Evolutionary conservation across 176 grass and related monocot genomes (phyloP).

Genomic region (Oryza coarctata): DNA sequence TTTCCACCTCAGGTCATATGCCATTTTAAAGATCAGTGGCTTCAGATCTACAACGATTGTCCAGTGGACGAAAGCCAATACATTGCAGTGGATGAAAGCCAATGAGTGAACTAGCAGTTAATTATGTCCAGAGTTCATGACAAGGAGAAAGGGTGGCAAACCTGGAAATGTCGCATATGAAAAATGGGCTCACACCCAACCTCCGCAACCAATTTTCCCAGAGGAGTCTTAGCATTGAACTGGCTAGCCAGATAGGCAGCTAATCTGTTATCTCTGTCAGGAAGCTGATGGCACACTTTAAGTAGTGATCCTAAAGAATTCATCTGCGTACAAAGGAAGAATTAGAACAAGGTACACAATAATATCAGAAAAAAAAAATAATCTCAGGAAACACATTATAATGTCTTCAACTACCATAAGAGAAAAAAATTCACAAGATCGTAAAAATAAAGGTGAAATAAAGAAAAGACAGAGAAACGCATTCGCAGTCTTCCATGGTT

Average conservation of each 20-base stretch:
- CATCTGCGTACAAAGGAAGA: conserved; percentile 62
- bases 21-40: not conserved
- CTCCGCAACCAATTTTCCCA: conserved; percentile 84
- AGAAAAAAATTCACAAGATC: not conserved
- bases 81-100: conserved; percentile 11
- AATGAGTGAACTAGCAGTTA: not conserved
- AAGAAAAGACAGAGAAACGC: not conserved
- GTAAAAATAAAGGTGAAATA: not conserved
- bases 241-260: conserved; percentile 63
- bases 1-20: not conserved
- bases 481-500: not conserved
- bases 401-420: not conserved
- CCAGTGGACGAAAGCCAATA: not conserved
- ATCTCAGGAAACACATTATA: conserved; percentile 9
- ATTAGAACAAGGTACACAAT: not conserved
- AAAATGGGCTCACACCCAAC: conserved; percentile 96
- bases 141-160: conserved; percentile 32
- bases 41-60: conserved; percentile 2
- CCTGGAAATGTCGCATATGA: conserved; percentile 98
- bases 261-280: conserved; percentile 58
- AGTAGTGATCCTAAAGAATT: conserved; percentile 76
- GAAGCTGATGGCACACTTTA: conserved; percentile 79
- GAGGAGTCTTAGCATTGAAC: conserved; percentile 76
- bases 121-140: not conserved
- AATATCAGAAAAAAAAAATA: not conserved